phyloP scores from a whole-genome alignment of 768 basidiomycete species.

The Suillus brevipes region DNA sequence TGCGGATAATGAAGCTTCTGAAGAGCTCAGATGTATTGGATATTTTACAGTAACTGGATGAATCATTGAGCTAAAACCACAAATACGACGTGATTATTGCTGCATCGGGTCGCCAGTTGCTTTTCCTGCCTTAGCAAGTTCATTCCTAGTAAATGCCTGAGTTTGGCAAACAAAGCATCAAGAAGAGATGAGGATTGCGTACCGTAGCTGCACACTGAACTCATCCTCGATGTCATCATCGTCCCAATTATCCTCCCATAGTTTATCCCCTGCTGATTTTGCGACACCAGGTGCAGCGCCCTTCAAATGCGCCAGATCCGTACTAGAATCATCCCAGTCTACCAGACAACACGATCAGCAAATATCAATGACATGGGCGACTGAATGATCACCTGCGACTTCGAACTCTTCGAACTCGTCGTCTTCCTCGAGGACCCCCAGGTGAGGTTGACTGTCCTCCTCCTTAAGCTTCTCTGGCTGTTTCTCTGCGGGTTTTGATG shows the following conservation, averaged over 20 bases:
- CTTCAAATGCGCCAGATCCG: conserved; percentile 76
- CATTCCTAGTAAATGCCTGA: conserved; percentile 45
- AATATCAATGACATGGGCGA: background rate
- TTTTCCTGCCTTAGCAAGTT: conserved; percentile 60
- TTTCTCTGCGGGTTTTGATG: conserved; percentile 44
- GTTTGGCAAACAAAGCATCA: background rate
- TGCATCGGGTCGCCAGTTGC: conserved; percentile 49
- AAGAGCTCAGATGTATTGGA: background rate
- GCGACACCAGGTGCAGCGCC: conserved; percentile 74
- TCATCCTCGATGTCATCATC: conserved; percentile 99
- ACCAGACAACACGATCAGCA: conserved; percentile 3
- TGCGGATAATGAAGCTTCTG: background rate
- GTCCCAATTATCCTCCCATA: conserved; percentile 99
- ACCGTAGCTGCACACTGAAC: conserved; percentile 95
- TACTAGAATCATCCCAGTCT: conserved; percentile 90
- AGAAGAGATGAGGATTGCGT: conserved; percentile 27
- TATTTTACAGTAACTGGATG: background rate
- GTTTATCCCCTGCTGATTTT: conserved; percentile 80
- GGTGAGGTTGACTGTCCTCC: conserved; percentile 56
- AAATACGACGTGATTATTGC: conserved; percentile 36
- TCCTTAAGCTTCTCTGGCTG: conserved; percentile 40
- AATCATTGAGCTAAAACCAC: background rate
- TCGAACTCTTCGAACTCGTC: conserved; percentile 96
- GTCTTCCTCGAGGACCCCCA: conserved; percentile 94
- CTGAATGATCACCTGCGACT: conserved; percentile 62